Conservation (phyloP, 192 early-diverging fungal genomes). For the Backusella liffmaniae region DNA sequence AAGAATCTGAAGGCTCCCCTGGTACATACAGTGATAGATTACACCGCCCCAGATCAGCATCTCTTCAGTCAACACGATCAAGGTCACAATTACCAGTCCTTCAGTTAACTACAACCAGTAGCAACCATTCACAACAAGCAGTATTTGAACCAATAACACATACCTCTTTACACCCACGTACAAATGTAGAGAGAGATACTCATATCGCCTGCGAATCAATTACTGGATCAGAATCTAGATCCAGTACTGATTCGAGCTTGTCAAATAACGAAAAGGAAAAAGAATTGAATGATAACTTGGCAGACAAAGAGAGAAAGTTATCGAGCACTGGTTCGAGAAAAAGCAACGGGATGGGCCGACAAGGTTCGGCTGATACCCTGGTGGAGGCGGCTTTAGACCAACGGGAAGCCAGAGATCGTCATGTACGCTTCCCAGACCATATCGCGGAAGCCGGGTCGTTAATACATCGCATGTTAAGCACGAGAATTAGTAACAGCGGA, state of each 20-base stretch:
- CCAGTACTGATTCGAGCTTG: background rate
- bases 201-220: background rate
- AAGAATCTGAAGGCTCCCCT: background rate
- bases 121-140: background rate
- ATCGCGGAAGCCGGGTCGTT: slow-evolving; percentile 31
- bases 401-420: slow-evolving; percentile 25
- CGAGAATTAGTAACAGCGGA: background rate
- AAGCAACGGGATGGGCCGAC: background rate
- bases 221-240: background rate
- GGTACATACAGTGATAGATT: background rate
- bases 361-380: slow-evolving; percentile 18
- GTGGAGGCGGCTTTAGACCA: slow-evolving; percentile 31
- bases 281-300: background rate
- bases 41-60: slow-evolving; percentile 8
- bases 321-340: background rate
- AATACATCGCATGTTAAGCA: slow-evolving; percentile 28
- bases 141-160: background rate
- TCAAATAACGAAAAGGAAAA: background rate
- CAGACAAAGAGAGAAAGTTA: background rate
- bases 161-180: background rate
- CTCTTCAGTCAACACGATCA: slow-evolving; percentile 7
- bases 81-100: background rate
- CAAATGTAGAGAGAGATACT: background rate
- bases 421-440: slow-evolving; percentile 32
- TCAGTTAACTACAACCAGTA: background rate